Conservation (phyloP, 192 early-diverging fungal species). For the Paraglomus occultum region DNA sequence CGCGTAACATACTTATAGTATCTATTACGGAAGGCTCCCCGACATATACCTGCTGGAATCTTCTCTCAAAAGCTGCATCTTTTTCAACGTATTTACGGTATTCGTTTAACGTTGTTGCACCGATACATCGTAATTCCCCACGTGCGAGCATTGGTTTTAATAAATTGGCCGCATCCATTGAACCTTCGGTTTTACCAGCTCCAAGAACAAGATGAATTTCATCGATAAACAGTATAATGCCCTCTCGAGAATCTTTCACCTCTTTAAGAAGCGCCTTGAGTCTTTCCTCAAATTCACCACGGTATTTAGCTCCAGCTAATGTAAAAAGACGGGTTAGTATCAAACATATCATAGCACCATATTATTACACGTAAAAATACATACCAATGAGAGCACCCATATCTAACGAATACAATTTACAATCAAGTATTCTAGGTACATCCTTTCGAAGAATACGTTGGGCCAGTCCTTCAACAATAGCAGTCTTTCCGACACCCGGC, state of each 20-base stretch:
- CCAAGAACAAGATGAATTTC: conserved; percentile 96
- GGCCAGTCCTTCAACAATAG: conserved; percentile 92
- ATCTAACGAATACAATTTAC: conserved; percentile 86
- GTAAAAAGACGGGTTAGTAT: neutral
- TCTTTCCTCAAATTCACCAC: conserved; percentile 98
- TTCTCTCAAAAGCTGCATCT: conserved; percentile 79
- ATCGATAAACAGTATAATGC: conserved; percentile 96
- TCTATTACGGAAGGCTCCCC: conserved; percentile 70
- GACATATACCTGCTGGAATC: conserved; percentile 83
- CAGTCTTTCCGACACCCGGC: conserved; percentile 80
- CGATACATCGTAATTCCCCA: conserved; percentile 93
- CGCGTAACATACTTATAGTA: conserved; percentile 78
- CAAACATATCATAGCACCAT: neutral
- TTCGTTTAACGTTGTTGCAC: conserved; percentile 94
- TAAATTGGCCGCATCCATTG: conserved; percentile 96
- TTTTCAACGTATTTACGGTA: conserved; percentile 92
- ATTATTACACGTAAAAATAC: conserved; percentile 5
- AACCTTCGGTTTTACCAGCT: conserved; percentile 86
- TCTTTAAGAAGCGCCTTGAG: conserved; percentile 96
- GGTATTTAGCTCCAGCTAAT: conserved; percentile 93
- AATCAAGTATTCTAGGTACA: conserved; percentile 83
- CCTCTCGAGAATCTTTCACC: conserved; percentile 84
- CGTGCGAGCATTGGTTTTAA: conserved; percentile 98
- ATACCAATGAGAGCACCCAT: conserved; percentile 81
- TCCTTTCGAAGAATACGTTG: conserved; percentile 92